Conservation (phyloP, 2,329 filamentous ascomycete genomes). For the Microcyclosporella mali region DNA sequence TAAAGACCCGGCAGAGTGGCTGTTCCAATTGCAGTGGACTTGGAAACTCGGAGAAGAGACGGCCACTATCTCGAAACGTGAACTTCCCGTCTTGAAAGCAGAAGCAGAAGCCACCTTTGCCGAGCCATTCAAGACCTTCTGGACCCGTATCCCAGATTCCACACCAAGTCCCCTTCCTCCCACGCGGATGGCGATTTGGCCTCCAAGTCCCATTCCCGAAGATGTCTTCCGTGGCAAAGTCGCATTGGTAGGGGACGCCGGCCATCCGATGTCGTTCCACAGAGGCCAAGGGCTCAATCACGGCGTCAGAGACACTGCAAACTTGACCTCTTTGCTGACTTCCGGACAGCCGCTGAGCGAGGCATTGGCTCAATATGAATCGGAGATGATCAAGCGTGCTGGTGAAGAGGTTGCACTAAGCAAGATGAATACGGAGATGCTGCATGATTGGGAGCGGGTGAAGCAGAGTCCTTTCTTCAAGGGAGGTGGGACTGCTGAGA, state of each 20-base stretch:
- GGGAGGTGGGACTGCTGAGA: constrained; percentile 7
- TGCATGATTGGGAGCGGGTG: constrained; percentile 12
- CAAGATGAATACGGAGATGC: constrained; percentile 12
- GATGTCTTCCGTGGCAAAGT: constrained; percentile 2
- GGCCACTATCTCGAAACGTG: neutral
- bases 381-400: constrained; percentile 10
- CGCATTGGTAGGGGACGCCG: constrained; percentile 8
- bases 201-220: constrained; percentile 1
- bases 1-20: constrained; percentile 3
- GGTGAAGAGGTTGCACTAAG: constrained; percentile 7
- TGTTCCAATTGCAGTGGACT: constrained; percentile 10
- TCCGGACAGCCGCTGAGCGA: neutral
- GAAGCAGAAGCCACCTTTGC: constrained; percentile 3
- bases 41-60: constrained; percentile 1
- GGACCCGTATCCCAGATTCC: constrained; percentile 4
- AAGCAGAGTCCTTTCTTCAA: constrained; percentile 11
- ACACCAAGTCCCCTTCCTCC: neutral
- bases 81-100: constrained; percentile 2
- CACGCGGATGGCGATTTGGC: constrained; percentile 5
- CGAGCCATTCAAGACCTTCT: constrained; percentile 7
- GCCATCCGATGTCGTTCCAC: constrained; percentile 11
- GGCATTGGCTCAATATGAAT: constrained; percentile 7
- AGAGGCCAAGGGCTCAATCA: constrained; percentile 12
- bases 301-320: constrained; percentile 6
- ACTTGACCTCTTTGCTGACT: constrained; percentile 1